A percentile compares a stretch with the other conserved stretches of the same genome.
Evolutionary conservation across 371 early-diverging fungal species (phyloP).

Genomic region (Basidiobolus meristosporus): DNA sequence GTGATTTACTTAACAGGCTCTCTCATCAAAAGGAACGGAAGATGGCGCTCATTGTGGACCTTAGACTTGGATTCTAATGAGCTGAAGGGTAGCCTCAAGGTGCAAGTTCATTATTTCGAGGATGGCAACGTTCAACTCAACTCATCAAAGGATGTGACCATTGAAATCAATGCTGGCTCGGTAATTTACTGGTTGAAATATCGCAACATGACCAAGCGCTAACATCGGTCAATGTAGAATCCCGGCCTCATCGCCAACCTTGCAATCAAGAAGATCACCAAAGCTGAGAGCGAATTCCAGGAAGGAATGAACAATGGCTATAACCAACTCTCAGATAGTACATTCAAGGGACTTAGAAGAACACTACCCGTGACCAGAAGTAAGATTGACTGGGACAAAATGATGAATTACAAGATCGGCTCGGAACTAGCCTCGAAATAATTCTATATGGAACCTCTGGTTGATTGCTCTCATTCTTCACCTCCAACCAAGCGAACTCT

Average conservation of each 20-base stretch:
- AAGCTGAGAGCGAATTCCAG: constrained; percentile 70
- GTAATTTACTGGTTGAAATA: constrained; percentile 5
- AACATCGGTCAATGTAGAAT: not conserved
- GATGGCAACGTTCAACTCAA: constrained; percentile 95
- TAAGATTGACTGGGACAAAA: constrained; percentile 85
- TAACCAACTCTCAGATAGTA: constrained; percentile 52
- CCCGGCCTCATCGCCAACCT: not conserved
- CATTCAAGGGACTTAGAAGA: constrained; percentile 80
- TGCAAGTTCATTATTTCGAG: constrained; percentile 91
- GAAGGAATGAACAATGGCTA: constrained; percentile 64
- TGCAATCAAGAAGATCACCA: constrained; percentile 3
- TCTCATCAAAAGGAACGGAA: constrained; percentile 51
- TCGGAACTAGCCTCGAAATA: constrained; percentile 22
- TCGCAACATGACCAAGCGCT: not conserved
- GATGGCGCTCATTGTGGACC: constrained; percentile 76
- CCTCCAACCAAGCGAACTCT: no score
- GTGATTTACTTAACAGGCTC: not conserved
- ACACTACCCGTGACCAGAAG: constrained; percentile 79
- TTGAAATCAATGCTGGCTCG: constrained; percentile 9
- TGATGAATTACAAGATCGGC: constrained; percentile 31
- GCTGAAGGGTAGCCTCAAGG: constrained; percentile 46
- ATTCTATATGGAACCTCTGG: no score
- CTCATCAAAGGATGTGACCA: constrained; percentile 40
- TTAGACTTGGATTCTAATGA: constrained; percentile 27
- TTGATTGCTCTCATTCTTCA: no score